A percentile compares a stretch with the other conserved stretches of the same genome.
Conservation (phyloP, 2,329 filamentous ascomycete species). For the Trichophyton verrucosum region DNA sequence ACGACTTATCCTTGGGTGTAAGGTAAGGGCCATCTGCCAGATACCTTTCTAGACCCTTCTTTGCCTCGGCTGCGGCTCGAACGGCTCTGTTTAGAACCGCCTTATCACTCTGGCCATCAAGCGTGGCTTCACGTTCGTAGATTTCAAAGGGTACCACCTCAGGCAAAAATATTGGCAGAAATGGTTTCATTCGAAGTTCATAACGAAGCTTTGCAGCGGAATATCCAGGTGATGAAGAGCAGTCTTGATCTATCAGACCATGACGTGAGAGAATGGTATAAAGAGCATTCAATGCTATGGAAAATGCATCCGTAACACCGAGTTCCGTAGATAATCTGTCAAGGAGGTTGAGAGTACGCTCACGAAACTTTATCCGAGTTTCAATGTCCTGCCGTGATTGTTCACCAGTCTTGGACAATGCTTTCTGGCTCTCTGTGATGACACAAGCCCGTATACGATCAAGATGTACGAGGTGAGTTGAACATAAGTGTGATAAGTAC, state of each 20-base stretch:
- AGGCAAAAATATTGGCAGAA: constrained; percentile 55
- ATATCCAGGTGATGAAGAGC: constrained; percentile 47
- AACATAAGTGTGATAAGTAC: constrained; percentile 65
- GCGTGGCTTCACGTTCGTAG: constrained; percentile 38
- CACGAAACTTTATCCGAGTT: constrained; percentile 25
- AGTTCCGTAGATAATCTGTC: constrained; percentile 53
- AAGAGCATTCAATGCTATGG: constrained; percentile 43
- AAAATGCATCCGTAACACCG: constrained; percentile 46
- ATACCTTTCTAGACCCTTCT: constrained; percentile 33
- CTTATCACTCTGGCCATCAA: constrained; percentile 33
- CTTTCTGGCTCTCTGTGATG: constrained; percentile 23
- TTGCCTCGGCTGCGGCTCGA: constrained; percentile 28
- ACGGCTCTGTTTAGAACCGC: constrained; percentile 30
- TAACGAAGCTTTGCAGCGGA: constrained; percentile 57
- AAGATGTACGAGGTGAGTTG: constrained; percentile 55
- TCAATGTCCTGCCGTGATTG: constrained; percentile 10
- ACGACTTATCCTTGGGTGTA: constrained; percentile 4
- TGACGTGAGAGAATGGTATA: constrained; percentile 56
- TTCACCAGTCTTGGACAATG: constrained; percentile 12
- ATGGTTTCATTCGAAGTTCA: constrained; percentile 78
- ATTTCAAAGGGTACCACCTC: constrained; percentile 53
- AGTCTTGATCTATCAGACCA: constrained; percentile 37
- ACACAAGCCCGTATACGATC: constrained; percentile 61
- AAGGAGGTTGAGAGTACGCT: constrained; percentile 38
- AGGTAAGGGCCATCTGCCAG: constrained; percentile 29